phyloP scores from a whole-genome alignment of 257 asterid species.

The Eucommia ulmoides region DNA sequence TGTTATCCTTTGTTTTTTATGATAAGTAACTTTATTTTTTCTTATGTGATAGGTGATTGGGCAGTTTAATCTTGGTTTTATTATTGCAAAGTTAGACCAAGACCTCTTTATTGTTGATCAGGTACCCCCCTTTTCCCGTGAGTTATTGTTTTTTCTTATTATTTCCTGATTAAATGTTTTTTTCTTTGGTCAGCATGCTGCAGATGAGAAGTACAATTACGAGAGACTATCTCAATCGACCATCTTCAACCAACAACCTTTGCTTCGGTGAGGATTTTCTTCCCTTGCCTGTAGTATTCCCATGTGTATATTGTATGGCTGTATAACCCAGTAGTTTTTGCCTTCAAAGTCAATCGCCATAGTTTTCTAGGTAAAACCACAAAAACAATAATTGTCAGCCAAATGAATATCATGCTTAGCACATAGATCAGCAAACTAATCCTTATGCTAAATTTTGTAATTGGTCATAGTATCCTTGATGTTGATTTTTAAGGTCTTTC shows the following conservation, averaged over 20 bases:
- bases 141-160: constrained; percentile 1
- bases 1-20: no score
- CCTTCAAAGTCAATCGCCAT: background rate
- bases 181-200: constrained; percentile 72
- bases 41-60: constrained; percentile 66
- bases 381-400: no score
- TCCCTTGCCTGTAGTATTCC: constrained; percentile 5
- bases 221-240: constrained; percentile 79
- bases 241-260: constrained; percentile 88
- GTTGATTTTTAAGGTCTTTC: background rate
- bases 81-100: constrained; percentile 69
- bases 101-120: constrained; percentile 98
- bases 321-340: background rate
- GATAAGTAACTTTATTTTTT: no score
- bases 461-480: background rate
- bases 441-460: no score
- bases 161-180: background rate
- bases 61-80: constrained; percentile 94
- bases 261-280: constrained; percentile 50
- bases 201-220: constrained; percentile 92
- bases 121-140: constrained; percentile 35
- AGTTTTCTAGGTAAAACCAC: no score
- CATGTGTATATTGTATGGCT: background rate
- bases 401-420: no score
- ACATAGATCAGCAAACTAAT: no score